Evolutionary conservation across 2,329 filamentous ascomycete genomes (phyloP).

Genomic region (Botrytis paeoniae): DNA sequence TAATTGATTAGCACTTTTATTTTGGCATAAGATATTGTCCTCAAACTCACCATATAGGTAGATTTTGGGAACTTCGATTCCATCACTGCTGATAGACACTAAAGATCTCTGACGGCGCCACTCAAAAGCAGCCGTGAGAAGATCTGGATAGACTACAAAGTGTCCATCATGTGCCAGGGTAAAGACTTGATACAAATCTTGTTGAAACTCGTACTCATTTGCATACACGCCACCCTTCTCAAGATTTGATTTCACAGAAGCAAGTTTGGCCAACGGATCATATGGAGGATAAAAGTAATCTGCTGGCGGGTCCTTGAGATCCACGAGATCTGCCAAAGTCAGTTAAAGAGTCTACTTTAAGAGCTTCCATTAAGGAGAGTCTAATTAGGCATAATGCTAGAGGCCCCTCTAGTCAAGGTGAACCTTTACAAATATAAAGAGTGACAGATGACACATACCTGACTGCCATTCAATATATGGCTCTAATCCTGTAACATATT

Average conservation of each 20-base stretch:
- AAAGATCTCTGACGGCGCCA: constrained; percentile 49
- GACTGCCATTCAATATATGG: constrained; percentile 37
- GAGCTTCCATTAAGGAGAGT: neutral
- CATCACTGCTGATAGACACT: constrained; percentile 60
- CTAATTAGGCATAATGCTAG: neutral
- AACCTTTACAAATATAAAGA: neutral
- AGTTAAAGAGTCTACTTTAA: neutral
- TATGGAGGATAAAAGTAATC: constrained; percentile 48
- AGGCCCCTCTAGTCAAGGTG: neutral
- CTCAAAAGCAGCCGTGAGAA: constrained; percentile 50
- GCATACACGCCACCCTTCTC: constrained; percentile 40
- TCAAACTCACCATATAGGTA: constrained; percentile 47
- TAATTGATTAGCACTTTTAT: neutral
- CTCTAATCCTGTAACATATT: constrained; percentile 29
- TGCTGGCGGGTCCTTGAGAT: constrained; percentile 49
- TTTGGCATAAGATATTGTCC: neutral
- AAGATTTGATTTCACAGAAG: constrained; percentile 46
- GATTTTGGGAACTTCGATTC: constrained; percentile 54
- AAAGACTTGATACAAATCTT: constrained; percentile 52
- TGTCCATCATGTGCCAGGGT: constrained; percentile 63
- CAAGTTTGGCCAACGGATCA: constrained; percentile 48
- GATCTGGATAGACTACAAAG: constrained; percentile 54
- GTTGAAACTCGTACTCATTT: constrained; percentile 55
- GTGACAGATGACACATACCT: constrained; percentile 23
- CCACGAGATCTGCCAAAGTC: constrained; percentile 30